Evolutionary conservation across 2,329 filamentous ascomycete genomes (phyloP), one percentile per base, ranked within the genome.

Genomic region (Talaromyces piceae): DNA sequence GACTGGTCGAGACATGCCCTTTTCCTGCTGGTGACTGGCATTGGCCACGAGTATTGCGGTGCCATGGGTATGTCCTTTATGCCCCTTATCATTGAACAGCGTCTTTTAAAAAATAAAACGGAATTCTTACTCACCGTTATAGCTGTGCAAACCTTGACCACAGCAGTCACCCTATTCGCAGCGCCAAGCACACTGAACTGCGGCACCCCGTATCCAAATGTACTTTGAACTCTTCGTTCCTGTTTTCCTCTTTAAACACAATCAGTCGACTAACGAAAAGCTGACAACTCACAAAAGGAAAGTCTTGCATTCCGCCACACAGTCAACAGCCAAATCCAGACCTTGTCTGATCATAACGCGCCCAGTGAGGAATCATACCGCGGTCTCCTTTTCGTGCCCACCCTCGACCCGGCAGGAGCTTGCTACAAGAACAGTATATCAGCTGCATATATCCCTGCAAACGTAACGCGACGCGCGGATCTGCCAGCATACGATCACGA

Each of bases 341-440:
- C 88, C 0, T 75, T 96, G 12, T 87, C 87, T 3, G 81, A 79
- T 27, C 86, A 82, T 54, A 83, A 81, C 63, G 76, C 81, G 48
- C 75, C 79, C 27, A 67, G 75, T 33, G 80, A 84, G 57, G 79
- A 79, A 50, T 73, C 81, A 49, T 81, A 93, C 30, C 79, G 82
- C 57, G 91, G 91, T 55, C 79, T 96, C 13, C 77, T 97, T 52
- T 97, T 93, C 66, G 86, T 95, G 2, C 93, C 91, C 4, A 80
- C 84, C 54, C 76, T 95, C 37, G 65, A 70, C 5, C 51, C 62
- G 9, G 65, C 75, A 51, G 77, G 85, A 55, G 69, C 75, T 0
- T 96, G 91, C 71, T n/a, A n/a, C n/a, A n/a, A n/a, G n/a, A 76
- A 76, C 63, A 73, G 81, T 13, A 69, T 79, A 44, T 81, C 85